Evolutionary conservation across 2,329 filamentous ascomycete species (phyloP), one percentile per base, ranked within the genome.

Genomic region (Fusarium mangiferae): DNA sequence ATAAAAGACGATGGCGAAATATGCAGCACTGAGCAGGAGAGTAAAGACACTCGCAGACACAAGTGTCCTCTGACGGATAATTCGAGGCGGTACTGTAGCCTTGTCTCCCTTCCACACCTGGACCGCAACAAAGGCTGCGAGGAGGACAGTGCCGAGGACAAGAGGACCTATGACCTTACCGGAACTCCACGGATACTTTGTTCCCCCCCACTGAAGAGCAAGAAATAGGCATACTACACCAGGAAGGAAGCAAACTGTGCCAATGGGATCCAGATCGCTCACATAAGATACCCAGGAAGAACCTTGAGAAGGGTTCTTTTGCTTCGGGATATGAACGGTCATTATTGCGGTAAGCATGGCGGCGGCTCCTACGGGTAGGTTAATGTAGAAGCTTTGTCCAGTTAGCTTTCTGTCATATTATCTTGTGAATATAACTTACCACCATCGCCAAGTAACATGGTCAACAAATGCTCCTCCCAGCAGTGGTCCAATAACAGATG

Each of bases 1-100:
- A 9, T 83, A 84, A 78, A 84, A 85, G n/a, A 52, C 33, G n/a
- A 38, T 26, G 0, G 33, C 24, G 12, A 52, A 52, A 17, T 36
- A 36, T 5, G 49, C 49, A 38, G 30, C 49, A 5, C 30, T 36
- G 9, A 35, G 30, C 9, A 35, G 17, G 18, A 52, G 22, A 14
- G 49, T 38, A 12, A 52, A 52, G 49, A 52, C 14, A 35, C 49
- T 52, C 17, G 30, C 49, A 18, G 33, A 52, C 5, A 52, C 33
- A 26, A 52, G 15, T 26, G 30, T 52, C 22, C 49, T 35, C 13
- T 52, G 30, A 17, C n/a, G 30, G 14, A 52, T 24, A 11, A 52
- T 38, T 13, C 30, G 33, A 52, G 49, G 22, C 24, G 33, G 49
- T 6, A 52, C 33, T 12, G 49, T 38, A 14, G 44, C 44, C 24